phyloP scores from a whole-genome alignment of 352 stramenopile species.

The Globisporangium polare region DNA sequence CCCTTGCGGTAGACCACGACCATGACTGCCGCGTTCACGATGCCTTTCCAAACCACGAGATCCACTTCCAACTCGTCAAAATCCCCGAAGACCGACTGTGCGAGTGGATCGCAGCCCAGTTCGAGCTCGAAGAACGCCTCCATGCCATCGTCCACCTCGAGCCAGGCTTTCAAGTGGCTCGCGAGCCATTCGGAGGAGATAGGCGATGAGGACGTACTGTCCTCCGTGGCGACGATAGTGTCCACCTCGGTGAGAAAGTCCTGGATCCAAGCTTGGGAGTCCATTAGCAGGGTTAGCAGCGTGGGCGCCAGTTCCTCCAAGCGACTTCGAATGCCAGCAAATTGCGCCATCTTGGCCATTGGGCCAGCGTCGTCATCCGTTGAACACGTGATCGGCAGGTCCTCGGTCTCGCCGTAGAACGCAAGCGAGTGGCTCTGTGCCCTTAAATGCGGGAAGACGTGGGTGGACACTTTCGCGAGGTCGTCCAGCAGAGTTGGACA shows the following conservation, averaged over 20 bases:
- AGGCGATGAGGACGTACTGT: conserved; percentile 4
- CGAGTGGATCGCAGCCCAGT: conserved; percentile 14
- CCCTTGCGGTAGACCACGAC: conserved; percentile 44
- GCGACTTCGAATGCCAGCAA: conserved; percentile 15
- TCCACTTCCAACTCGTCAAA: conserved; percentile 23
- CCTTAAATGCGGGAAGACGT: conserved; percentile 40
- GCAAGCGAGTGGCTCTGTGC: conserved; percentile 35
- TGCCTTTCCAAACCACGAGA: conserved; percentile 56
- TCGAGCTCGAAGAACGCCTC: conserved; percentile 70
- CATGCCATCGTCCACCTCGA: conserved; percentile 38
- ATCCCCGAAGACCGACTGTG: conserved; percentile 16
- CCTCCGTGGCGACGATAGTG: conserved; percentile 17
- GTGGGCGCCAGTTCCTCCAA: conserved; percentile 29
- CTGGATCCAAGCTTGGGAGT: conserved; percentile 51
- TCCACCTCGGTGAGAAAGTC: conserved; percentile 48
- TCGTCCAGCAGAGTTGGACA: conserved; percentile 31
- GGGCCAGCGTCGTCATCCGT: neutral
- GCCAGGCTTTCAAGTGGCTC: conserved; percentile 44
- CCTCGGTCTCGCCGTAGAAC: conserved; percentile 30
- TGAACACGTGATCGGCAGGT: conserved; percentile 19
- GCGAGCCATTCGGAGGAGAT: conserved; percentile 26
- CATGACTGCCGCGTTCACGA: conserved; percentile 49
- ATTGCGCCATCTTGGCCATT: conserved; percentile 8
- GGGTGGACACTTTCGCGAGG: conserved; percentile 29
- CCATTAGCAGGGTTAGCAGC: conserved; percentile 39